Evolutionary conservation across 1,284 basidiomycete genomes (phyloP), one percentile per base, ranked within the genome.

Genomic region (Rhodotorula sp.): DNA sequence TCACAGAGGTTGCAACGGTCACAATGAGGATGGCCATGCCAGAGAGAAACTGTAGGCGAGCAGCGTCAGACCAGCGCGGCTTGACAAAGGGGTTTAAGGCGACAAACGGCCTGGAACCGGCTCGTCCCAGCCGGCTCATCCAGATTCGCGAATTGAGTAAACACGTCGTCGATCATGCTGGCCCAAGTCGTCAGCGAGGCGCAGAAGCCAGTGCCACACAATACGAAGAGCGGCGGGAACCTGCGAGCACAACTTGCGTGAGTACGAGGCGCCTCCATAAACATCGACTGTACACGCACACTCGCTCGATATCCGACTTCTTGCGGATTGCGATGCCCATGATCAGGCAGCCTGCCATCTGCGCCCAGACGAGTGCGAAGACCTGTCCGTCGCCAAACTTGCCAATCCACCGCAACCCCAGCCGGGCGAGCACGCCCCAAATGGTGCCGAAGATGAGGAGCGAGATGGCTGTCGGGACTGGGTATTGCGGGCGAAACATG

Each of bases 121-220:
- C 86, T 68, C 84, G 60, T 91, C 86, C 70, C 70, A 70, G 85
- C 79, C 65, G 84, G 87, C 19, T 85, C 82, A 21, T 83, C 81
- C 23, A 86, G 83, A 80, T 98, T 91, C 0, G 91, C 86, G 87
- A 94, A 99, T 0, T 93, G 90, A 62, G 87, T 82, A 79, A 96
- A 99, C 1, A 93, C 83, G 74, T 93, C 91, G 13, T 93, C 80
- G 82, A 97, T 93, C 96, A 97, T 99, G 23, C 89, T 87, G 7
- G 94, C 97, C 83, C 98, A 99, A 0, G 95, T 98, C 7, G 97
- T 99, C 75, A 97, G 83, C 8, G 92, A 96, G 2, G 96, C 97
- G 79, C 96, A 98, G 80, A 97, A 92, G 7, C 95, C 95, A 56
- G 95, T 97, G 0, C 93, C 92, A 25, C 96, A 81, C 54, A 91